A percentile compares a stretch with the other conserved stretches of the same genome.
Conservation (phyloP, 176 grass and related monocot species). For the Oryza nivara region DNA sequence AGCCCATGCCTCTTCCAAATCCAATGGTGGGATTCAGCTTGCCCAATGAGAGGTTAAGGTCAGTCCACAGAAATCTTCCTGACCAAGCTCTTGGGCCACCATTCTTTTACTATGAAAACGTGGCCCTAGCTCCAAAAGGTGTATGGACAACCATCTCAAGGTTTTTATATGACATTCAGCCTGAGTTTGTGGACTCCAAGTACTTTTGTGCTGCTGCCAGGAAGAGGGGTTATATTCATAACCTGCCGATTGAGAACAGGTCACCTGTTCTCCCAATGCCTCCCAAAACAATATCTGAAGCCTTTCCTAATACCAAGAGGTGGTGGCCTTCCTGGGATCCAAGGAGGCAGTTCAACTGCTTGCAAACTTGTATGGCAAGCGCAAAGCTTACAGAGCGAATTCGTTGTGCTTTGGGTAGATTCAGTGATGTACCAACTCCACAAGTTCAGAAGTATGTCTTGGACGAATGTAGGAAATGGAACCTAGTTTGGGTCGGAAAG, state of each 20-base stretch:
- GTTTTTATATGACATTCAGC: conserved; percentile 66
- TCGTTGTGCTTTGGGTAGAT: conserved; percentile 30
- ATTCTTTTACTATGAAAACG: conserved; percentile 89
- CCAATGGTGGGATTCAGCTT: conserved; percentile 83
- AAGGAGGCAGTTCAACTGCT: conserved; percentile 82
- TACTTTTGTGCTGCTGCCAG: conserved; percentile 69
- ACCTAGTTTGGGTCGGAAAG: conserved; percentile 78
- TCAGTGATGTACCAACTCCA: conserved; percentile 40
- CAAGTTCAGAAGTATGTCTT: conserved; percentile 60
- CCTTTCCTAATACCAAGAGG: conserved; percentile 55
- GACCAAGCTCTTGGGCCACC: conserved; percentile 65
- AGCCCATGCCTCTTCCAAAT: conserved; percentile 50
- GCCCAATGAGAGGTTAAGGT: conserved; percentile 40
- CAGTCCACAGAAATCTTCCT: conserved; percentile 45
- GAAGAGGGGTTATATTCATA: conserved; percentile 84
- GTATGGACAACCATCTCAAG: conserved; percentile 71
- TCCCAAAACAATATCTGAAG: conserved; percentile 67
- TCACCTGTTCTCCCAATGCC: conserved; percentile 55
- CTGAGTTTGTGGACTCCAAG: conserved; percentile 88
- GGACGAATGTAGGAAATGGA: conserved; percentile 81
- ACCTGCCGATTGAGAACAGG: conserved; percentile 66
- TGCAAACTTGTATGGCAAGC: conserved; percentile 68
- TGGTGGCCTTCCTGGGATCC: conserved; percentile 91
- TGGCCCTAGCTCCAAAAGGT: conserved; percentile 74
- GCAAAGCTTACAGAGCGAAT: conserved; percentile 65